Conservation (phyloP, 495 filamentous ascomycete genomes). For the Aspergillus steynii region DNA sequence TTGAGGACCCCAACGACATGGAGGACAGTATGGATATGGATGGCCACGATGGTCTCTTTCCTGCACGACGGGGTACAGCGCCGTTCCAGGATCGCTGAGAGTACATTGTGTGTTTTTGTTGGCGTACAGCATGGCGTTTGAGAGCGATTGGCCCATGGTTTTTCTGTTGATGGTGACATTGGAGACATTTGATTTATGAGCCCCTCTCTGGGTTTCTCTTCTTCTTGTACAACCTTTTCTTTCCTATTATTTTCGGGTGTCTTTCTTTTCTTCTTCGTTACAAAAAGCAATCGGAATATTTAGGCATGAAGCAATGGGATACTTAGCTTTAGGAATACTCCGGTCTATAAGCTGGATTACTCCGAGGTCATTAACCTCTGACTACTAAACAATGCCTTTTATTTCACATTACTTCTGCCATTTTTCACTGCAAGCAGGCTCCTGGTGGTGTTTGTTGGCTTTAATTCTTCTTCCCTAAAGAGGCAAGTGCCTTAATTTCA, state of each 20-base stretch:
- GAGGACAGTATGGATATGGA: conserved; percentile 36
- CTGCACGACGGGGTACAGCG: conserved; percentile 35
- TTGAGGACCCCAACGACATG: conserved; percentile 33
- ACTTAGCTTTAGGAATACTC: not conserved
- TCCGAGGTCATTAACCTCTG: too few relatives aligned
- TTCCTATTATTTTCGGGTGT: not conserved
- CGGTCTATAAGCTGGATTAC: not conserved
- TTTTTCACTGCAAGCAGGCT: not conserved
- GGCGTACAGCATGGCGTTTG: not conserved
- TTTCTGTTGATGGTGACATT: not conserved
- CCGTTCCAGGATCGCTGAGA: conserved; percentile 45
- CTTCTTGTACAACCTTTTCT: not conserved
- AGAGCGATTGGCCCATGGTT: not conserved
- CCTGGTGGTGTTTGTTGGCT: not conserved
- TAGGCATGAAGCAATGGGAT: not conserved
- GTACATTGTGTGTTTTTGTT: conserved; percentile 5
- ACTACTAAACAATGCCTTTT: not conserved
- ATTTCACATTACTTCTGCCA: too few relatives aligned
- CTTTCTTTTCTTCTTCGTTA: not conserved
- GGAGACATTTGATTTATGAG: not conserved
- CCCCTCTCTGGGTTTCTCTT: conserved; percentile 1
- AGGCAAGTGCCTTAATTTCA: not conserved
- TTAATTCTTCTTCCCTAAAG: not conserved
- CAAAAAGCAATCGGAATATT: not conserved
- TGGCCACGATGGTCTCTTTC: conserved; percentile 17